Conservation (phyloP, 2,329 filamentous ascomycete species). For the Colletotrichum theobromicola region DNA sequence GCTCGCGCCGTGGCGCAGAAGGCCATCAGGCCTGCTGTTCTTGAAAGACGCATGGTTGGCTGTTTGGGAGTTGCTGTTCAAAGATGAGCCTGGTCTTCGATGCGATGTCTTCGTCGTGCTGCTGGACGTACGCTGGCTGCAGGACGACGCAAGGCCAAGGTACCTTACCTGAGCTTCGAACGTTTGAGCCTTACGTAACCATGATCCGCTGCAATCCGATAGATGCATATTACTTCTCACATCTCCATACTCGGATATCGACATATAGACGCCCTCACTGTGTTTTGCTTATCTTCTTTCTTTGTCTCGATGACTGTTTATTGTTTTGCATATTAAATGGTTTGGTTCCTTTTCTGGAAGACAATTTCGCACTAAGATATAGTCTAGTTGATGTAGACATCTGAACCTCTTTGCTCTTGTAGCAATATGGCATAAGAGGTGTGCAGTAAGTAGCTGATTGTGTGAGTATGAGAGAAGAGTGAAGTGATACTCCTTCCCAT, state of each 20-base stretch:
- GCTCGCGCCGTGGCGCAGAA: conserved; percentile 67
- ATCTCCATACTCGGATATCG: background rate
- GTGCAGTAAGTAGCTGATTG: background rate
- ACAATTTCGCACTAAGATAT: background rate
- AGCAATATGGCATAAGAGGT: background rate
- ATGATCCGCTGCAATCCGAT: background rate
- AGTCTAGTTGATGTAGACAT: background rate
- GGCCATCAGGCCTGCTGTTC: conserved; percentile 55
- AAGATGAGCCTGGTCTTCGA: conserved; percentile 1
- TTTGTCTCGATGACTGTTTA: background rate
- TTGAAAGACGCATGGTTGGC: conserved; percentile 58
- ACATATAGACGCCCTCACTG: too few relatives aligned
- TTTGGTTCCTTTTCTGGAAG: background rate
- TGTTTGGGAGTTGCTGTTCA: conserved; percentile 8
- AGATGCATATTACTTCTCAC: background rate
- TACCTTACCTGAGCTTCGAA: background rate
- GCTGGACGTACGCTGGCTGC: background rate
- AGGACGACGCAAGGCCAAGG: background rate
- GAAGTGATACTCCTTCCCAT: background rate
- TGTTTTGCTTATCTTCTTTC: background rate
- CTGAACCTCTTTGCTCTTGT: background rate
- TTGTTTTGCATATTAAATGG: background rate
- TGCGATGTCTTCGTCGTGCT: conserved; percentile 15
- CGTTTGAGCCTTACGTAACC: background rate
- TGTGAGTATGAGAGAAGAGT: background rate